A percentile compares a stretch with the other conserved stretches of the same genome.
These are phyloP conservation scores for Saposhnikovia divaricata DNA, from an alignment of 129 eudicot species.

Conservation along the genomic window DNA sequence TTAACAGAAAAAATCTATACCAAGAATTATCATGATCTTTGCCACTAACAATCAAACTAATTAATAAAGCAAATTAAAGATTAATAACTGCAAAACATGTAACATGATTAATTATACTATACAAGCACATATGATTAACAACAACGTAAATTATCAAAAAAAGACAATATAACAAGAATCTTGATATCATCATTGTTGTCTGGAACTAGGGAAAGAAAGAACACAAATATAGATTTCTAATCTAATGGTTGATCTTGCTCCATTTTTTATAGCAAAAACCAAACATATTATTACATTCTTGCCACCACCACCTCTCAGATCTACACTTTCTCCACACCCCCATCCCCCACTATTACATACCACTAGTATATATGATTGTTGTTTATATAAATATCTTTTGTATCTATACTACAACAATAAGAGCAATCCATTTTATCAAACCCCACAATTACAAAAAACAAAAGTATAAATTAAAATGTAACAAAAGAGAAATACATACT, in stretches of 20 bases:
- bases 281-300: conserved; percentile 4
- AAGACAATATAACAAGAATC: conserved; percentile 19
- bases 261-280: conserved; percentile 23
- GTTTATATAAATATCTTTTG: conserved; percentile 17
- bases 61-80: no score
- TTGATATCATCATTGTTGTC: conserved; percentile 19
- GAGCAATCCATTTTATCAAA: background rate
- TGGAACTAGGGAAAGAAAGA: background rate
- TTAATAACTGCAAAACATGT: background rate
- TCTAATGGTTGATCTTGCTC: conserved; percentile 23
- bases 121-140: background rate
- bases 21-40: no score
- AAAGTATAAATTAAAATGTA: background rate
- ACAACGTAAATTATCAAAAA: background rate
- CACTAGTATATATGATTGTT: conserved; percentile 16
- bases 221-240: conserved; percentile 17
- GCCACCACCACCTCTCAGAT: conserved; percentile 7
- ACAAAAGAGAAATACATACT: background rate
- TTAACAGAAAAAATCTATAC: no score
- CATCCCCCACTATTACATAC: background rate
- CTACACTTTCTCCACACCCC: conserved; percentile 4
- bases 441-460: background rate
- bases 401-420: conserved; percentile 29
- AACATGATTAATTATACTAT: background rate
- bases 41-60: no score